Percentiles rank a stretch among this genome's conserved stretches.
Evolutionary conservation across 192 early-diverging fungal species (phyloP).

Genomic region (Entomortierella beljakovae): DNA sequence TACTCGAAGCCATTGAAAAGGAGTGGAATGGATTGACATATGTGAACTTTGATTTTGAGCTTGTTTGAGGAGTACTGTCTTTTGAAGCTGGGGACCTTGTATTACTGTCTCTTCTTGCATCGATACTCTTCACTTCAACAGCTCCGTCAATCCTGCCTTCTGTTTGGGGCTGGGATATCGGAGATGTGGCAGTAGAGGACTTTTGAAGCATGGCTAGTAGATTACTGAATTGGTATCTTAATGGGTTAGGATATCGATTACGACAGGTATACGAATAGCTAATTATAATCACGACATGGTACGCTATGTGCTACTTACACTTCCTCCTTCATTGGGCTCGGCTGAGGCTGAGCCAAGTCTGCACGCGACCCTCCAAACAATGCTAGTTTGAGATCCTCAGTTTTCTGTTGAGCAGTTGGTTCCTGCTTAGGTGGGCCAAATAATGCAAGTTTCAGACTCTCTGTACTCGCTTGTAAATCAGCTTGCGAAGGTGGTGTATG

Average conservation of each 20-base stretch:
- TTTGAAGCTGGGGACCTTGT: conserved; percentile 25
- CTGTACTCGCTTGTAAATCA: conserved; percentile 47
- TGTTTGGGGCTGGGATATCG: conserved; percentile 1
- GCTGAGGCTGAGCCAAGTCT: conserved; percentile 36
- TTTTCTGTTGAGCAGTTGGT: conserved; percentile 43
- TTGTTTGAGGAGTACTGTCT: conserved; percentile 34
- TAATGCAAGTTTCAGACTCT: conserved; percentile 55
- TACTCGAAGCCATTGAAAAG: conserved; percentile 35
- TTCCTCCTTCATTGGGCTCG: conserved; percentile 47
- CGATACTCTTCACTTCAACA: neutral
- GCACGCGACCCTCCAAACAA: conserved; percentile 43
- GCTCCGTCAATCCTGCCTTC: conserved; percentile 8
- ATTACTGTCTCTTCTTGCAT: conserved; percentile 13
- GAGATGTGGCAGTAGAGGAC: conserved; percentile 32
- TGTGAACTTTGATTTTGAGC: conserved; percentile 54
- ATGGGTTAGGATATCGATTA: neutral
- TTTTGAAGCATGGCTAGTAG: conserved; percentile 46
- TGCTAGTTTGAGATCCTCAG: conserved; percentile 43
- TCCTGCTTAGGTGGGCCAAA: conserved; percentile 53
- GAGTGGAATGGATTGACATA: conserved; percentile 61
- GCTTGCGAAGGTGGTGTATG: conserved; percentile 14
- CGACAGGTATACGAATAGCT: neutral
- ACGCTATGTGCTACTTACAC: conserved; percentile 14
- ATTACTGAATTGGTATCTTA: conserved; percentile 15
- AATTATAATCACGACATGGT: neutral